Conservation (phyloP, 2,329 filamentous ascomycete species). For the Aspergillus pseudoterreus region DNA sequence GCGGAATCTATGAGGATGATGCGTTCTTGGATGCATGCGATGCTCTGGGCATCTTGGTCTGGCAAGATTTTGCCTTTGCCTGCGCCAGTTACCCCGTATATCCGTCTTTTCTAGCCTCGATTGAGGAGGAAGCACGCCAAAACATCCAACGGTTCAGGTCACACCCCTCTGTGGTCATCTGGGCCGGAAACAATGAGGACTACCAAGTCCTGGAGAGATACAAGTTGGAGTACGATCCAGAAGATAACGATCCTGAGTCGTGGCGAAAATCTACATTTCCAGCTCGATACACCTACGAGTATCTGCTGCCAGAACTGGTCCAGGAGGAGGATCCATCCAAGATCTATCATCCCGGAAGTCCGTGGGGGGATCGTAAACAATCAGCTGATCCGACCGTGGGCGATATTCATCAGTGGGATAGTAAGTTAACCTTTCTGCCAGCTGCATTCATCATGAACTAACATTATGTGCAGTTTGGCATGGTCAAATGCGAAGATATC, state of each 20-base stretch:
- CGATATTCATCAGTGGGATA: constrained; percentile 93
- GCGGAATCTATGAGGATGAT: constrained; percentile 73
- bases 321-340: constrained; percentile 62
- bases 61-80: constrained; percentile 83
- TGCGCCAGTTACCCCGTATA: constrained; percentile 71
- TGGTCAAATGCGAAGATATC: neutral
- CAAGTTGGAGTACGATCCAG: constrained; percentile 69
- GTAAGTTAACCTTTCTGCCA: constrained; percentile 26
- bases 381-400: constrained; percentile 75
- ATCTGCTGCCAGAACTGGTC: constrained; percentile 72
- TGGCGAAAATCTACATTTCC: constrained; percentile 88
- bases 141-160: constrained; percentile 70
- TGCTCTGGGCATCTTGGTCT: constrained; percentile 71
- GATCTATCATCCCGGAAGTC: constrained; percentile 78
- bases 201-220: constrained; percentile 76
- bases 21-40: constrained; percentile 72
- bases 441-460: neutral
- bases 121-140: constrained; percentile 61
- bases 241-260: constrained; percentile 71
- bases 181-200: constrained; percentile 91
- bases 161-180: constrained; percentile 82
- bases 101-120: constrained; percentile 57
- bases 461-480: constrained; percentile 50
- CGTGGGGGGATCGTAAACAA: constrained; percentile 74
- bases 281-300: constrained; percentile 89